Evolutionary conservation across 129 eudicot species (phyloP), one percentile per base, ranked within the genome.

Genomic region (Lactuca saligna): DNA sequence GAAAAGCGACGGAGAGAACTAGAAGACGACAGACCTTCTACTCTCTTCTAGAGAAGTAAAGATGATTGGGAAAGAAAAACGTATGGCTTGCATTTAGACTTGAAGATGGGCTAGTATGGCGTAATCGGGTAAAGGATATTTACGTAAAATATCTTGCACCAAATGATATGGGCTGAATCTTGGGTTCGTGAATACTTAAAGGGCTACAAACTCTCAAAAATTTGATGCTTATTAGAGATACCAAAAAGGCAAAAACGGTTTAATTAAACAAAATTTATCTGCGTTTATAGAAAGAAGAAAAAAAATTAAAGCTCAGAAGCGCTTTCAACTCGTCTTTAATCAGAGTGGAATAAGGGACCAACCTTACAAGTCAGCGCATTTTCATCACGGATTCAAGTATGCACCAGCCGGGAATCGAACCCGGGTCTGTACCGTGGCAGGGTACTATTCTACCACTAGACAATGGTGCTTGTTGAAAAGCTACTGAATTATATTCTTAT

Each of bases 361-460:
- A 0, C 49, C 13, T 42, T 13, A 42, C 12, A 1, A 42, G 0
- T 25, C 29, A 42, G 14, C 49, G 49, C 49, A 9, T 42, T 8
- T 0, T 42, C 49, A 9, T 42, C 49, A 42, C 13, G 1, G 13
- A 14, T 8, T 3, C 2, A 42, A 7, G 35, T 38, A 54, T 87
- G 89, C 89, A 81, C 85, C 90, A 74, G 95, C 90, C 90, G 80
- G 85, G 95, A 87, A 87, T 87, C 78, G 90, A 87, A 87, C 90
- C 88, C 96, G 89, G 87, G 91, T 83, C 82, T 85, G 95, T 88
- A 85, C 88, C 95, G 88, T 87, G 97, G 91, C 91, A 87, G 95
- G 91, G 86, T 87, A 90, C 89, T 85, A 87, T 85, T 90, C 91
- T 87, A 90, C 97, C 97, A 83, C 91, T 87, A 87, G 97, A 83